Evolutionary conservation across 1,284 basidiomycete genomes (phyloP).

Genomic region (Sanguinoderma infundibulare): DNA sequence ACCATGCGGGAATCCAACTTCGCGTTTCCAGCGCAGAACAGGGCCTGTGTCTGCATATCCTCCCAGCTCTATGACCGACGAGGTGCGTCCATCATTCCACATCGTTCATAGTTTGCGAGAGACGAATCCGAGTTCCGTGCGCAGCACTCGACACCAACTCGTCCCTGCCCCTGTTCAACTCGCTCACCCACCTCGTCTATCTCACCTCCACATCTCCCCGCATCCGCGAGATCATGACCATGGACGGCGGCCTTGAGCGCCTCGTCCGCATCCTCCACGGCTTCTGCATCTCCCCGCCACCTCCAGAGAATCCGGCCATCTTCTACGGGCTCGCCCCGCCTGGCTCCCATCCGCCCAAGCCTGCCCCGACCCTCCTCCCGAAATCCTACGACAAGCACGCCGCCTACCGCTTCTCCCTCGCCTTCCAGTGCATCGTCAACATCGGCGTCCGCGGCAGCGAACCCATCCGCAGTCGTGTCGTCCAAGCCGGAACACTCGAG

Average conservation of each 20-base stretch:
- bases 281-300: slow-evolving; percentile 79
- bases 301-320: slow-evolving; percentile 71
- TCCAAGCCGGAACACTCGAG: slow-evolving; percentile 94
- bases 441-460: slow-evolving; percentile 98
- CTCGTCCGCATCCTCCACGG: slow-evolving; percentile 93
- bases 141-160: slow-evolving; percentile 93
- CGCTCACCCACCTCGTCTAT: slow-evolving; percentile 95
- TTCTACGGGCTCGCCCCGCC: slow-evolving; percentile 77
- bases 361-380: slow-evolving; percentile 65
- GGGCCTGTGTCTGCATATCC: slow-evolving; percentile 94
- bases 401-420: slow-evolving; percentile 86
- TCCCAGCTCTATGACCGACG: slow-evolving; percentile 94
- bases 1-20: slow-evolving; percentile 97
- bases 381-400: slow-evolving; percentile 80
- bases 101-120: slow-evolving; percentile 14
- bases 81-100: slow-evolving; percentile 55
- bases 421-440: slow-evolving; percentile 98
- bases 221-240: slow-evolving; percentile 97
- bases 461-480: slow-evolving; percentile 88
- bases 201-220: slow-evolving; percentile 97
- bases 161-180: slow-evolving; percentile 93
- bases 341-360: slow-evolving; percentile 54
- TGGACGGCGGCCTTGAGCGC: slow-evolving; percentile 96
- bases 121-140: not conserved
- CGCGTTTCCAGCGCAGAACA: slow-evolving; percentile 93